Percentiles rank a stretch among this genome's conserved stretches.
Conservation (phyloP, 192 early-diverging fungal species). For the Spizellomyces punctatus region DNA sequence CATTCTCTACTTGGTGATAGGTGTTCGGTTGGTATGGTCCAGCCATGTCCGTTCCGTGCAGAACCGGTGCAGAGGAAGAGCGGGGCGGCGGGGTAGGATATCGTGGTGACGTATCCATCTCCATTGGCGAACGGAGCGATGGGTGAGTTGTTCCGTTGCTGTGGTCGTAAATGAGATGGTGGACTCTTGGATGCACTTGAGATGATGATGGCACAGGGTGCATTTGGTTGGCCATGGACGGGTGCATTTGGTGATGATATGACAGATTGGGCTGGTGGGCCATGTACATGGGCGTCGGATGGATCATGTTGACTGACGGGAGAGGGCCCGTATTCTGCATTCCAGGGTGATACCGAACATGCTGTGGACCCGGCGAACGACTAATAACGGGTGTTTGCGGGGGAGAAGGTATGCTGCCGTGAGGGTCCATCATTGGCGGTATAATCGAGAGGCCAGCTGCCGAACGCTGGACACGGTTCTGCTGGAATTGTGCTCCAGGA, state of each 20-base stretch:
- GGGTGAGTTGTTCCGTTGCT: background rate
- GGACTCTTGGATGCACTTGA: slow-evolving; percentile 7
- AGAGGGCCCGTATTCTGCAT: background rate
- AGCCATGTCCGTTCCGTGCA: background rate
- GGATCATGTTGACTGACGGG: background rate
- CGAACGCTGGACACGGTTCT: too few relatives aligned
- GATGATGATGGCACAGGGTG: background rate
- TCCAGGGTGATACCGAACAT: background rate
- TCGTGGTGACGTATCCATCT: background rate
- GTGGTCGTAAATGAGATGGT: slow-evolving; percentile 10
- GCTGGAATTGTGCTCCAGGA: too few relatives aligned
- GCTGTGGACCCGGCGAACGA: background rate
- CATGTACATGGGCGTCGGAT: slow-evolving; percentile 1
- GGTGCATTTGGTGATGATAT: background rate
- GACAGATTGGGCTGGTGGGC: background rate
- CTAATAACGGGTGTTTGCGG: background rate
- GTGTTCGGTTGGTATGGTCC: too few relatives aligned
- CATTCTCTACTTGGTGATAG: background rate
- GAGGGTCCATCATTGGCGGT: background rate
- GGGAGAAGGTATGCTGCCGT: background rate
- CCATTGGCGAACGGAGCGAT: background rate
- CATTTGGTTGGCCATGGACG: background rate
- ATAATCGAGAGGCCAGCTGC: too few relatives aligned
- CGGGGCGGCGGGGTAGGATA: background rate
- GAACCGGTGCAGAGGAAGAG: background rate